Percentiles rank a stretch among this genome's conserved stretches.
These are phyloP conservation scores for Termitomyces sp. DNA, from an alignment of 768 basidiomycete genomes.

Conservation along the genomic window DNA sequence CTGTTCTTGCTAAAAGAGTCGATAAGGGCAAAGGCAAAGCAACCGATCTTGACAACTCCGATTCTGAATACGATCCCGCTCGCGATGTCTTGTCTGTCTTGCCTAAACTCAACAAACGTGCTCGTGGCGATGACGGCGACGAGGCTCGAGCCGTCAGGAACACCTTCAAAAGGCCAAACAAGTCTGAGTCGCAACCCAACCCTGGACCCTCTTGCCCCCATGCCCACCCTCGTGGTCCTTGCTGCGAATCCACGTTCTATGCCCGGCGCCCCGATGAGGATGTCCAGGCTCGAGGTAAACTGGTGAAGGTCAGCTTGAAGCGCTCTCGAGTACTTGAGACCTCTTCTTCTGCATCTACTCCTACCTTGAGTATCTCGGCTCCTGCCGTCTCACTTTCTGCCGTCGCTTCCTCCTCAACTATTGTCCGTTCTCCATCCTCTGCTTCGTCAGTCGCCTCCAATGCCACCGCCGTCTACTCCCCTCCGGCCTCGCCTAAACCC, in stretches of 20 bases:
- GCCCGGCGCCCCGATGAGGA: neutral
- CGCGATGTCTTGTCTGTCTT: neutral
- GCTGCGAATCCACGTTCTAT: neutral
- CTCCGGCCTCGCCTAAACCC: neutral
- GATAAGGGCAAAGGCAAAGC: neutral
- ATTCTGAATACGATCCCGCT: neutral
- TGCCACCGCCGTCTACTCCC: neutral
- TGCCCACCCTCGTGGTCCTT: neutral
- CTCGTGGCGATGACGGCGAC: neutral
- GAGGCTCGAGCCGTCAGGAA: neutral
- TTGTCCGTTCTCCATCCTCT: neutral
- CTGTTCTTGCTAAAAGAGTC: neutral
- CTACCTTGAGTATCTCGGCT: neutral
- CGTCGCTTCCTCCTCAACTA: neutral
- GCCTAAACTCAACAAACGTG: neutral
- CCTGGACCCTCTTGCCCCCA: neutral
- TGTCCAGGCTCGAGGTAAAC: neutral
- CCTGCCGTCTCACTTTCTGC: neutral
- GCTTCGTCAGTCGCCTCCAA: neutral
- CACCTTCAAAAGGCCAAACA: neutral
- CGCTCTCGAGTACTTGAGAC: neutral
- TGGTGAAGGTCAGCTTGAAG: neutral
- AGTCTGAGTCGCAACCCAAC: neutral
- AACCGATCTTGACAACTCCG: neutral
- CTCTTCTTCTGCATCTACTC: neutral